These are phyloP conservation scores for Lactarius hatsudake DNA, from an alignment of 768 basidiomycete species.

Conservation along the genomic window DNA sequence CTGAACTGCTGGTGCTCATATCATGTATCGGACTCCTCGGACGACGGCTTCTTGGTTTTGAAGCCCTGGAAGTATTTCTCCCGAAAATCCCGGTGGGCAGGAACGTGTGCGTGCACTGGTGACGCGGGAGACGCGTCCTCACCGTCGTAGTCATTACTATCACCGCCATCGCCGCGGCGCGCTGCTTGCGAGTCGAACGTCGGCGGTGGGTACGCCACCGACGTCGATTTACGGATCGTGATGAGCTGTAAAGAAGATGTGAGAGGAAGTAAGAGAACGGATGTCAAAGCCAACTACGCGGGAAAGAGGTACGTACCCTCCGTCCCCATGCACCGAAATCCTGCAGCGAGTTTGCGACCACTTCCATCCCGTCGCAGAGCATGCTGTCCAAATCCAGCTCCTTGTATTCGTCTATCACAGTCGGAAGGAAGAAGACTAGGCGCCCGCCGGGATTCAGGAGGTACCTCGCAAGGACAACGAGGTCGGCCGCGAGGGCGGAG, in stretches of 20 bases:
- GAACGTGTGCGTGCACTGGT: constrained; percentile 48
- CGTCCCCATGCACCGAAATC: constrained; percentile 95
- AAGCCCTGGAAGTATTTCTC: constrained; percentile 87
- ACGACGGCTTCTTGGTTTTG: constrained; percentile 52
- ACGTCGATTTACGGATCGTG: constrained; percentile 74
- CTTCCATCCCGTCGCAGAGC: constrained; percentile 82
- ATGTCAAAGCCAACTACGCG: background rate
- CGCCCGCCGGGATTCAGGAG: constrained; percentile 82
- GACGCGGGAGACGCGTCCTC: background rate
- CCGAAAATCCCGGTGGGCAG: constrained; percentile 88
- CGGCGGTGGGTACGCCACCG: constrained; percentile 48
- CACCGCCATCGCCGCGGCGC: background rate
- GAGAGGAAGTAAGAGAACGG: constrained; percentile 4
- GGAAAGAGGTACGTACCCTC: constrained; percentile 58
- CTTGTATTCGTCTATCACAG: constrained; percentile 87
- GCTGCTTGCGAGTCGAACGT: constrained; percentile 42
- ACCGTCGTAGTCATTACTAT: background rate
- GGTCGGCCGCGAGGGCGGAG: constrained; percentile 74
- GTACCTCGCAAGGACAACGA: constrained; percentile 78
- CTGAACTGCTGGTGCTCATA: no score
- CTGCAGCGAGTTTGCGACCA: constrained; percentile 87
- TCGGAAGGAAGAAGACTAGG: constrained; percentile 94
- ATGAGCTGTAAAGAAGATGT: constrained; percentile 67
- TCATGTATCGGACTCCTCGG: background rate
- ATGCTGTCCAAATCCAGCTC: constrained; percentile 79